Percentiles rank a stretch among this genome's conserved stretches.
phyloP scores from a whole-genome alignment of 1,139 yeast species.

The Kluyveromyces marxianus region DNA sequence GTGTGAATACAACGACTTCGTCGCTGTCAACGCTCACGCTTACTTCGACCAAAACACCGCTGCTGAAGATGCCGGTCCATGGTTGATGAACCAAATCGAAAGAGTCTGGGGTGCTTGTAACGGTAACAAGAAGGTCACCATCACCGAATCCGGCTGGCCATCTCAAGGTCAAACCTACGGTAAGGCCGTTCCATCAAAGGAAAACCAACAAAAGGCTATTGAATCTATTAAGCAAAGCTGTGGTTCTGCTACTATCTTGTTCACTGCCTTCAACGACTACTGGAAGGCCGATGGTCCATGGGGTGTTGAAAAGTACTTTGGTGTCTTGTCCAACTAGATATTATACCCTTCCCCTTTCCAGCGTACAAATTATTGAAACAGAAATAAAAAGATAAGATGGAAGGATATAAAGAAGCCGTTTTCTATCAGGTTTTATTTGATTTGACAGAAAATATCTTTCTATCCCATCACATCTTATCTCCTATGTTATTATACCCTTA shows the following conservation, averaged over 20 bases:
- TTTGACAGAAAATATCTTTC: background rate
- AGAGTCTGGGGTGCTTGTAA: conserved; percentile 62
- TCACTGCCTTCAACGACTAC: conserved; percentile 67
- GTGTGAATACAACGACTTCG: conserved; percentile 65
- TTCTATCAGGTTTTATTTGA: too few species aligned
- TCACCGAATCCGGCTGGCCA: conserved; percentile 83
- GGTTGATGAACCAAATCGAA: conserved; percentile 61
- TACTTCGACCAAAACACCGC: conserved; percentile 65
- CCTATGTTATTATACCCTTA: background rate
- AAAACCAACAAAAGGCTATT: conserved; percentile 56
- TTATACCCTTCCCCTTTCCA: background rate
- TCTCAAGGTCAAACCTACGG: conserved; percentile 59
- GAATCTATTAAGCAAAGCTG: conserved; percentile 45
- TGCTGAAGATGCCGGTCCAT: conserved; percentile 61
- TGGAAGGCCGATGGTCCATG: conserved; percentile 69
- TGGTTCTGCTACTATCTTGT: conserved; percentile 52
- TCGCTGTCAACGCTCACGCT: conserved; percentile 78
- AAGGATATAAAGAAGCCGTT: too few species aligned
- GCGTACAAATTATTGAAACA: background rate
- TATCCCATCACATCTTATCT: background rate
- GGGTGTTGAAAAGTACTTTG: conserved; percentile 70
- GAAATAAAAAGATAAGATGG: too few species aligned
- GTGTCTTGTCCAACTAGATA: conserved; percentile 33
- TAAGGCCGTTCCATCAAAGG: conserved; percentile 59
- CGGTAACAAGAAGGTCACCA: conserved; percentile 47